phyloP scores from a whole-genome alignment of 345 rosid species.

The Eucalyptus pauciflora region DNA sequence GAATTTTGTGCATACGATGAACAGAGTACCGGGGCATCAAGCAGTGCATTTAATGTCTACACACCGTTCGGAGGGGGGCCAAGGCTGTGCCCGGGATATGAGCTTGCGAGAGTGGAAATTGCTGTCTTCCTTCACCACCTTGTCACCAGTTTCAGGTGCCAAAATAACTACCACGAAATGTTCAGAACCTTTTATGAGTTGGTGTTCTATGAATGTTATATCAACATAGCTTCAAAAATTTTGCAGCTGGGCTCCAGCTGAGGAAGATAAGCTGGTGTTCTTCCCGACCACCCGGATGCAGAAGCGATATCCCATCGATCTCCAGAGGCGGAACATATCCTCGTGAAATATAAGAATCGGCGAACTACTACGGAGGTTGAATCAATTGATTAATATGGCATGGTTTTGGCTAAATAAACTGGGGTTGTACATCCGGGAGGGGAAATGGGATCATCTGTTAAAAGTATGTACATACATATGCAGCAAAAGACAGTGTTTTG shows the following conservation, averaged over 20 bases:
- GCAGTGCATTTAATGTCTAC: background rate
- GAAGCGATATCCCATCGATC: constrained; percentile 75
- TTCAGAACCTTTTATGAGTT: background rate
- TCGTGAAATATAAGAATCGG: background rate
- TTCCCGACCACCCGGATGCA: constrained; percentile 91
- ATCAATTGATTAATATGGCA: background rate
- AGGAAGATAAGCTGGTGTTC: constrained; percentile 77
- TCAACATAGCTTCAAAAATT: background rate
- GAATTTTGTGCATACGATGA: background rate
- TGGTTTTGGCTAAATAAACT: background rate
- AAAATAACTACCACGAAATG: background rate
- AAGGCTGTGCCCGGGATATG: constrained; percentile 12
- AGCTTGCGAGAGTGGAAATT: constrained; percentile 3
- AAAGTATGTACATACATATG: background rate
- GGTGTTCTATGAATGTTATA: background rate
- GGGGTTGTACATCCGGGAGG: background rate
- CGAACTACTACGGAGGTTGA: background rate
- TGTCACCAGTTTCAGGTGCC: constrained; percentile 9
- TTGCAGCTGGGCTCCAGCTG: constrained; percentile 82
- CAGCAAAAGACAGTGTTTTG: background rate
- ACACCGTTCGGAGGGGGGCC: constrained; percentile 12
- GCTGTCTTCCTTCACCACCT: constrained; percentile 9
- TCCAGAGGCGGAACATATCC: constrained; percentile 29
- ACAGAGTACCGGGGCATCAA: background rate
- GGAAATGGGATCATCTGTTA: background rate